Conservation (phyloP, 805 yeast genomes). For the Kluyveromyces dobzhanskii region DNA sequence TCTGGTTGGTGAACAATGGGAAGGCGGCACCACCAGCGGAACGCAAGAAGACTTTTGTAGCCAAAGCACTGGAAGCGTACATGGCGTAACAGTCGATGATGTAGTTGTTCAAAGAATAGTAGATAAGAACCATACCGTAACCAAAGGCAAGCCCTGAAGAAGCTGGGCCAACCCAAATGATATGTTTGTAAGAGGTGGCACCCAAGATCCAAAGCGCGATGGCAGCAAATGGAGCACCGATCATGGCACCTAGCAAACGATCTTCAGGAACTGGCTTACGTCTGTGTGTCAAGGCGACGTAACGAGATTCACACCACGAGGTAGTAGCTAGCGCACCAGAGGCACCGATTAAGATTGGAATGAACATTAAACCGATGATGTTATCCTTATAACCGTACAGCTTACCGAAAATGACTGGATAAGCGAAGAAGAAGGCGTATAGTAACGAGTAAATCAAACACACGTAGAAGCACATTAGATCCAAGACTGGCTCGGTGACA, state of each 20-base stretch:
- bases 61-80: conserved; percentile 72
- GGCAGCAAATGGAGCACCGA: conserved; percentile 78
- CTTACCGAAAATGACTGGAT: conserved; percentile 78
- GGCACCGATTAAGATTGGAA: conserved; percentile 88
- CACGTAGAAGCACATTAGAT: conserved; percentile 74
- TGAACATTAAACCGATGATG: conserved; percentile 75
- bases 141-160: conserved; percentile 77
- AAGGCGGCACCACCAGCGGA: conserved; percentile 83
- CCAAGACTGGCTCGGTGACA: conserved; percentile 77
- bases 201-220: conserved; percentile 73
- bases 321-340: conserved; percentile 64
- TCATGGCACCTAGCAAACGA: conserved; percentile 70
- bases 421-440: conserved; percentile 92
- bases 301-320: conserved; percentile 58
- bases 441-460: conserved; percentile 84
- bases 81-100: conserved; percentile 85
- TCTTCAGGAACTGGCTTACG: conserved; percentile 73
- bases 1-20: conserved; percentile 73
- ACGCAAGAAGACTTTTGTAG: conserved; percentile 73
- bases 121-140: conserved; percentile 66
- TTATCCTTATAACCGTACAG: conserved; percentile 74
- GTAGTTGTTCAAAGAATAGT: conserved; percentile 71
- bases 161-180: conserved; percentile 75
- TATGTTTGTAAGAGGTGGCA: conserved; percentile 62
- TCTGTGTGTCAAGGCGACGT: conserved; percentile 40